These are phyloP conservation scores for Lycium ferocissimum DNA, from an alignment of 257 asterid genomes.

Conservation along the genomic window DNA sequence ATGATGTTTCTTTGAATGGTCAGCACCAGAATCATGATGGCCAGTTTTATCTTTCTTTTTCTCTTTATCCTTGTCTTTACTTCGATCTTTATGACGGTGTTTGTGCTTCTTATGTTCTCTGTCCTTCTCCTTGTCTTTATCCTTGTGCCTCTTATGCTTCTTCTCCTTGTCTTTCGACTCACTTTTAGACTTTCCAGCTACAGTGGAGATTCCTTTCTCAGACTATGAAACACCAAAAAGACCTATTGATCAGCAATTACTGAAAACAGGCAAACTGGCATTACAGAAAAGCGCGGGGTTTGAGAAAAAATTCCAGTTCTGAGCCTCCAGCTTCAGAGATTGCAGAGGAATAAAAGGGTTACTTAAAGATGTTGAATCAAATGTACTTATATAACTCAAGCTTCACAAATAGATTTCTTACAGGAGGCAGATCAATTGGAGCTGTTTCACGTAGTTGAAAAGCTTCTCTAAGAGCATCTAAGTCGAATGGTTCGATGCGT, in stretches of 20 bases:
- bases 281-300: constrained; percentile 6
- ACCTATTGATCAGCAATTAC: constrained; percentile 38
- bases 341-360: constrained; percentile 11
- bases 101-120: constrained; percentile 94
- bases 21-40: constrained; percentile 87
- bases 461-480: constrained; percentile 79
- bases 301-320: constrained; percentile 7
- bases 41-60: constrained; percentile 81
- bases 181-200: constrained; percentile 76
- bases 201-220: constrained; percentile 89
- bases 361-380: constrained; percentile 15
- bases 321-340: background rate
- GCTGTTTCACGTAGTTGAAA: constrained; percentile 89
- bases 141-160: constrained; percentile 92
- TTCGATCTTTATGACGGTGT: constrained; percentile 94
- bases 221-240: constrained; percentile 58
- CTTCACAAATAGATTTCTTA: constrained; percentile 51
- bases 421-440: constrained; percentile 76
- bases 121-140: constrained; percentile 66
- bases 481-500: constrained; percentile 79
- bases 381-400: constrained; percentile 14
- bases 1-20: constrained; percentile 69
- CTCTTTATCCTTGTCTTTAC: constrained; percentile 97
- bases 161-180: constrained; percentile 93
- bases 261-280: background rate